A percentile compares a stretch with the other conserved stretches of the same genome.
phyloP scores from a whole-genome alignment of 768 basidiomycete genomes.

The Filobasidium wieringae region DNA sequence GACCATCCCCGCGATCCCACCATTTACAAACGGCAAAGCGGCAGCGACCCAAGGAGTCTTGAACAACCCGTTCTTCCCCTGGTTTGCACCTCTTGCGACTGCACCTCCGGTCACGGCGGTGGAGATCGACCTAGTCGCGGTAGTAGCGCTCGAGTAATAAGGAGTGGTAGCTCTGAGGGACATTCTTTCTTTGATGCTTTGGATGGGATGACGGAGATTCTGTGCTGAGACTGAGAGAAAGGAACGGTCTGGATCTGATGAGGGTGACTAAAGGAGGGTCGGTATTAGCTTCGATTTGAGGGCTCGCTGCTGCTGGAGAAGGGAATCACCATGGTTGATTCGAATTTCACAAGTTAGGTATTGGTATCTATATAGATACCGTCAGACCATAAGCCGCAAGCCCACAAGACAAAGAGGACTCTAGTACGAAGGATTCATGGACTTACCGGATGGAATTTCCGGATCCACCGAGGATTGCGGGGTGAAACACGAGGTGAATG shows the following conservation, averaged over 20 bases:
- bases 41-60: slow-evolving; percentile 4
- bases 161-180: background rate
- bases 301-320: no score
- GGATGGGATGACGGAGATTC: background rate
- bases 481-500: no score
- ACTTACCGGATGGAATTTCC: no score
- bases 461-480: no score
- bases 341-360: no score
- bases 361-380: no score
- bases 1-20: slow-evolving; percentile 16
- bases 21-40: slow-evolving; percentile 13
- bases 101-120: background rate
- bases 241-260: background rate
- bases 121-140: background rate
- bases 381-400: no score
- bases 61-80: slow-evolving; percentile 6
- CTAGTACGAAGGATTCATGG: no score
- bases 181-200: background rate
- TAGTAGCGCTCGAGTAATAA: background rate
- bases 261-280: no score
- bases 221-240: background rate
- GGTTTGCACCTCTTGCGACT: background rate
- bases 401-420: no score
- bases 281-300: no score
- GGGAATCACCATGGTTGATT: no score